Conservation (phyloP, 148 eudicot species). For the Cornus florida region DNA sequence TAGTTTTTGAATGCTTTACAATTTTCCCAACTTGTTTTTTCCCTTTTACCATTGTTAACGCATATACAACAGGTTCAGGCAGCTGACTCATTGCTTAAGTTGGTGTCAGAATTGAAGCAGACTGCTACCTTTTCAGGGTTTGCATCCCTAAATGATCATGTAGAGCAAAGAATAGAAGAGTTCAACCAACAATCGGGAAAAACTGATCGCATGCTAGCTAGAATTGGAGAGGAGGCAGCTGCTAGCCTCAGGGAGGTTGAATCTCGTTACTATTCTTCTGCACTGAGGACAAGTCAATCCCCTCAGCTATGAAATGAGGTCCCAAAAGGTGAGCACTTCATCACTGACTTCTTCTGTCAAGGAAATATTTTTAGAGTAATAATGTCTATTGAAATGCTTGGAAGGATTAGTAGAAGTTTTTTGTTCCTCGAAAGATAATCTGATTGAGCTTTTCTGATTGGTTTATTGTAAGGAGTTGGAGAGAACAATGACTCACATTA, state of each 20-base stretch:
- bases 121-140: conserved; percentile 88
- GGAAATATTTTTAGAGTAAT: too few relatives aligned
- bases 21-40: too few relatives aligned
- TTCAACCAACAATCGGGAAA: conserved; percentile 58
- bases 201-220: conserved; percentile 53
- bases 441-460: too few relatives aligned
- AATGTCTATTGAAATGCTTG: too few relatives aligned
- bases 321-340: background rate
- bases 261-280: conserved; percentile 69
- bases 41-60: too few relatives aligned
- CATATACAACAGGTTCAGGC: conserved; percentile 66
- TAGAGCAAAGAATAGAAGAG: conserved; percentile 66
- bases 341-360: too few relatives aligned
- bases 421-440: too few relatives aligned
- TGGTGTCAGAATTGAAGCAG: conserved; percentile 84
- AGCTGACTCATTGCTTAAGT: conserved; percentile 79
- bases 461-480: too few relatives aligned
- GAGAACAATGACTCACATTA: too few relatives aligned
- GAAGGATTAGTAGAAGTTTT: too few relatives aligned
- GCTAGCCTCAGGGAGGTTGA: conserved; percentile 87
- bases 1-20: too few relatives aligned
- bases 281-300: conserved; percentile 36
- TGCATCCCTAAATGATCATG: conserved; percentile 86
- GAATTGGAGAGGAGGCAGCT: conserved; percentile 58
- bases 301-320: conserved; percentile 11